These are phyloP conservation scores for Laburnicola sp. DNA, from an alignment of 2,329 filamentous ascomycete genomes.

Conservation along the genomic window DNA sequence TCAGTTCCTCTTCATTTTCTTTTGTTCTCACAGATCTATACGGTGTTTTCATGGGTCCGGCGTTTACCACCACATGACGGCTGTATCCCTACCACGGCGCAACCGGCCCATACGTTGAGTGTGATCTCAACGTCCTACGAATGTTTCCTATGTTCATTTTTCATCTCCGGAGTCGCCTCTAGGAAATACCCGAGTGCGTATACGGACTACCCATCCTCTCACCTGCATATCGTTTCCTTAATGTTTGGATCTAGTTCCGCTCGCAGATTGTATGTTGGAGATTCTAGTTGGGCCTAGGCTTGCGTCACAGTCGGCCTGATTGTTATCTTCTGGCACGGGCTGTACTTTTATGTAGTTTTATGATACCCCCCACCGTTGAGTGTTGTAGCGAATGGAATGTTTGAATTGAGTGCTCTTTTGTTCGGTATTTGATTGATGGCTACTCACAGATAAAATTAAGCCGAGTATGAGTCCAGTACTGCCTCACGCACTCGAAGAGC, in stretches of 20 bases:
- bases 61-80: neutral
- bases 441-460: too few species aligned
- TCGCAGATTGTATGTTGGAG: slow-evolving; percentile 8
- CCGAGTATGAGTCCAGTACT: too few species aligned
- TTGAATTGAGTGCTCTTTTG: too few species aligned
- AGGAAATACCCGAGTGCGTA: neutral
- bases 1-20: slow-evolving; percentile 17
- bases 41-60: slow-evolving; percentile 9
- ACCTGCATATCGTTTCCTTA: slow-evolving; percentile 11
- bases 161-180: neutral
- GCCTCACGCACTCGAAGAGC: too few species aligned
- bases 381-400: too few species aligned
- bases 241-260: slow-evolving; percentile 19
- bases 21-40: slow-evolving; percentile 17
- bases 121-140: slow-evolving; percentile 40
- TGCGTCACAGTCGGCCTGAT: neutral
- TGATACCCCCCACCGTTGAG: too few species aligned
- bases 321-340: slow-evolving; percentile 5
- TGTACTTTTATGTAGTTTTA: slow-evolving; percentile 13
- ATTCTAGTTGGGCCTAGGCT: slow-evolving; percentile 1
- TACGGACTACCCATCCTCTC: neutral
- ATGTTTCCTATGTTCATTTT: slow-evolving; percentile 32
- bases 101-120: slow-evolving; percentile 35
- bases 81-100: slow-evolving; percentile 24
- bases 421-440: too few species aligned